A percentile compares a stretch with the other conserved stretches of the same genome.
Evolutionary conservation across 495 filamentous ascomycete species (phyloP).

Genomic region (Neurospora terricola): DNA sequence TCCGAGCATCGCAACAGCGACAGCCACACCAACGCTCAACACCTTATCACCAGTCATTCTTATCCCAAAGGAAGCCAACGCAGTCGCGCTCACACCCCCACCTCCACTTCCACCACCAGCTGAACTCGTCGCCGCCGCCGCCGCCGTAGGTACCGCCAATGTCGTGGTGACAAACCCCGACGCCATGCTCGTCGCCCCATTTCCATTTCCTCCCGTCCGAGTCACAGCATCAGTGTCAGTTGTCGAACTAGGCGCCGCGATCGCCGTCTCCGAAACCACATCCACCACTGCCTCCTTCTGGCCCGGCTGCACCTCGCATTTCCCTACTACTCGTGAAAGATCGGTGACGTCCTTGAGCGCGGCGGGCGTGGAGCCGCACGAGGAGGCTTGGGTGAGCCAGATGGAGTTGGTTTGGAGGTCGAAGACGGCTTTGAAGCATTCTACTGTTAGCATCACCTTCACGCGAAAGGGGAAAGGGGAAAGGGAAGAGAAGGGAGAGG

Average conservation of each 20-base stretch:
- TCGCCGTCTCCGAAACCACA: not conserved
- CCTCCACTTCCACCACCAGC: not conserved
- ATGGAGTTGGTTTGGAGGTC: constrained; percentile 35
- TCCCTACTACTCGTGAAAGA: constrained; percentile 10
- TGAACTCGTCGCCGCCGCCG: not conserved
- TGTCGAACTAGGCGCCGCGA: not conserved
- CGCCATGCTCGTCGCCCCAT: not conserved
- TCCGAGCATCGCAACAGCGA: not conserved
- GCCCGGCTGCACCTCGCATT: constrained; percentile 5
- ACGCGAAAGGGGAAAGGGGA: too few relatives aligned
- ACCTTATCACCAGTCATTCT: not conserved
- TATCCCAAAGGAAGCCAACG: not conserved
- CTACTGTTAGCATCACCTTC: too few relatives aligned
- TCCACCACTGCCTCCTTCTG: not conserved
- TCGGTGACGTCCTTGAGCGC: constrained; percentile 18
- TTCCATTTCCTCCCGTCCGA: not conserved
- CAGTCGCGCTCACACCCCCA: not conserved
- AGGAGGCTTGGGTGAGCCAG: constrained; percentile 35
- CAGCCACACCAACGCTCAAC: not conserved
- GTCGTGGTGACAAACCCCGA: not conserved
- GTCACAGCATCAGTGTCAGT: not conserved
- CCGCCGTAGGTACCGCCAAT: not conserved
- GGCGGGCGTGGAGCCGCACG: constrained; percentile 32
- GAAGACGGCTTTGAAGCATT: constrained; percentile 37
- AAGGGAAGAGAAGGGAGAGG: too few relatives aligned